phyloP scores from a whole-genome alignment of 2,329 filamentous ascomycete species.

The Alternaria atra region DNA sequence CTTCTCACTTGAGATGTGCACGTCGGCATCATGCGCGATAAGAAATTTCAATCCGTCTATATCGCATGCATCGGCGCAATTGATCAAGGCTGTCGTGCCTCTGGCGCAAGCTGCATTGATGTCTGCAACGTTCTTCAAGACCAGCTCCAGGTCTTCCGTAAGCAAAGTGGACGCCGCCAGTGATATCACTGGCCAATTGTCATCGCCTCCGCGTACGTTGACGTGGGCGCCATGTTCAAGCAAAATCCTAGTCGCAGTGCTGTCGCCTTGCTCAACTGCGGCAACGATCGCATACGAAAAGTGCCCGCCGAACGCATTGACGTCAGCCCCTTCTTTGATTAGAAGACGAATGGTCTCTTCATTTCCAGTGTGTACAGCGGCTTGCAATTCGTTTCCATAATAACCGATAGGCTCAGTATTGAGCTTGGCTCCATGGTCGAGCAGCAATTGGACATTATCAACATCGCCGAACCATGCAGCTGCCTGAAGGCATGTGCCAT shows the following conservation, averaged over 20 bases:
- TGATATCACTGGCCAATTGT: slow-evolving; percentile 29
- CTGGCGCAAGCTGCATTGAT: slow-evolving; percentile 29
- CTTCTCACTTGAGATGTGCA: slow-evolving; percentile 24
- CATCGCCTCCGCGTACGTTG: slow-evolving; percentile 31
- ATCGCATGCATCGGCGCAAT: slow-evolving; percentile 25
- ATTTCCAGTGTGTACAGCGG: slow-evolving; percentile 27
- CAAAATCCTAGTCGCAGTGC: slow-evolving; percentile 19
- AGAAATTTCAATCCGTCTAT: slow-evolving; percentile 27
- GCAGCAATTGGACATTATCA: slow-evolving; percentile 31
- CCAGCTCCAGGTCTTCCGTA: slow-evolving; percentile 22
- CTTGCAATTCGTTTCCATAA: slow-evolving; percentile 34
- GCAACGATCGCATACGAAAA: slow-evolving; percentile 30
- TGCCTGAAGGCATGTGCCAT: slow-evolving; percentile 33
- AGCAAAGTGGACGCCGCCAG: slow-evolving; percentile 24
- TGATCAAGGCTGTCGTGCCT: slow-evolving; percentile 34
- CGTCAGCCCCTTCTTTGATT: slow-evolving; percentile 28
- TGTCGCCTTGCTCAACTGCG: slow-evolving; percentile 25
- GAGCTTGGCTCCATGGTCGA: slow-evolving; percentile 31
- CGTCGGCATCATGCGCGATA: slow-evolving; percentile 24
- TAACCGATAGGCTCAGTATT: slow-evolving; percentile 29
- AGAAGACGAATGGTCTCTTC: slow-evolving; percentile 28
- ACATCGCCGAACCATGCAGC: slow-evolving; percentile 25
- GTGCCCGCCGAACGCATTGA: slow-evolving; percentile 28
- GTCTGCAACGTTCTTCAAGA: slow-evolving; percentile 31
- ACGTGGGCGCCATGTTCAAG: slow-evolving; percentile 31